Percentiles rank a stretch among this genome's conserved stretches.
Conservation (phyloP, 2,329 filamentous ascomycete genomes). For the Fusarium ambrosium region DNA sequence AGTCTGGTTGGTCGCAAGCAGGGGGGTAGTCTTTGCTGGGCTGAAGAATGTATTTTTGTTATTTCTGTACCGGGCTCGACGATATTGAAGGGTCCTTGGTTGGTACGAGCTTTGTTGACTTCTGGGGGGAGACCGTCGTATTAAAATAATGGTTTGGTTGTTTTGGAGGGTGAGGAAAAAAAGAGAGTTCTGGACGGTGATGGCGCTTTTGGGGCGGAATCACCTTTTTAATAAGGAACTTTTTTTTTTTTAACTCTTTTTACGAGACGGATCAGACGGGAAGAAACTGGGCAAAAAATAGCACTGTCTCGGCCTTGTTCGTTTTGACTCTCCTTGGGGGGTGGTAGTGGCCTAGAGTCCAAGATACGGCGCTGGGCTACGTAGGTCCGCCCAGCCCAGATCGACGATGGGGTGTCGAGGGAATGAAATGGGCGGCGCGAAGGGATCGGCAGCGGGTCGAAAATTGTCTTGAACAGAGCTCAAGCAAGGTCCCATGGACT, state of each 20-base stretch:
- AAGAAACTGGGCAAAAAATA: slow-evolving; percentile 27
- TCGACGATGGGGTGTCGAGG: slow-evolving; percentile 38
- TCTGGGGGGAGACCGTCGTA: background rate
- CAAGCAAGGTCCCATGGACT: slow-evolving; percentile 19
- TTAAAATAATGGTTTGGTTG: background rate
- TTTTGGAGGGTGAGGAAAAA: background rate
- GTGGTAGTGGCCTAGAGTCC: background rate
- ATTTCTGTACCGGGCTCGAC: too few species aligned
- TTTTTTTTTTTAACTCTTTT: background rate
- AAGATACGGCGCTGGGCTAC: slow-evolving; percentile 8
- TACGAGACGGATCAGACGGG: background rate
- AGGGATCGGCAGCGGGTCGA: slow-evolving; percentile 35
- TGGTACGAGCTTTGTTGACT: background rate
- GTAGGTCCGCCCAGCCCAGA: slow-evolving; percentile 25
- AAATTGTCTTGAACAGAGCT: slow-evolving; percentile 5
- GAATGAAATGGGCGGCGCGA: slow-evolving; percentile 22
- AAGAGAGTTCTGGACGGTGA: slow-evolving; percentile 15
- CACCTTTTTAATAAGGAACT: slow-evolving; percentile 24
- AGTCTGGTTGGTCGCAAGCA: too few species aligned
- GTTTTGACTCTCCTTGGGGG: background rate
- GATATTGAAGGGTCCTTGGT: slow-evolving; percentile 18
- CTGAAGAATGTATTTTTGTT: too few species aligned
- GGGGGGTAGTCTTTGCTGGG: too few species aligned
- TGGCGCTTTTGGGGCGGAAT: slow-evolving; percentile 8
- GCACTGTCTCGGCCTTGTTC: slow-evolving; percentile 12